Base-by-base conservation (phyloP, 2,329 filamentous ascomycete genomes). In the Juglanconis sp. region DNA sequence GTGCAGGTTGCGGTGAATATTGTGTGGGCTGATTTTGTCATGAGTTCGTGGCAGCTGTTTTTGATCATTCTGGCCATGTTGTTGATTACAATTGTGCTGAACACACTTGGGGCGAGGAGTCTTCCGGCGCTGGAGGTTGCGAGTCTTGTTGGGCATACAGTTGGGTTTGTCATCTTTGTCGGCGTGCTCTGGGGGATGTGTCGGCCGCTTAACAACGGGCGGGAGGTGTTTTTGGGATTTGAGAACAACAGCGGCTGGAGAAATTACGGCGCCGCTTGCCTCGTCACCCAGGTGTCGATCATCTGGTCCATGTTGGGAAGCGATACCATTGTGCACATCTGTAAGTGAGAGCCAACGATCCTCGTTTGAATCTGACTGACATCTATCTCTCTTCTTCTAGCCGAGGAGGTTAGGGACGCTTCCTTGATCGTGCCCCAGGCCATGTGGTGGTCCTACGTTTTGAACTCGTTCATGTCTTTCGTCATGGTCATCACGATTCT, bases 291-390 rank as follows among this genome's bases (percentile, higher is more conserved):
- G 49, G 60, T 60, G 7, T 42, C 56, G 1, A 62, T 62, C 13
- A 56, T 62, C 9, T 62, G 60, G 60, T 62, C 60, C 9, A 62
- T 62, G 60, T 34, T 62, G 48, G 60, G 60, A 31, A 56, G 52
- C 30, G 60, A 62, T 24, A 62, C 60, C 1, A 62, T 62, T 11
- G 60, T 62, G 31, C 60, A 62, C 24, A 62, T 62, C 11, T 49
- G 60, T 60, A 24, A 53, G 60, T 60, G 5, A 4, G 7, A 9
- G 6, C 24, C 10, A n/a, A 34, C 52, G 9, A 17, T 10, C 10
- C 9, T 24, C 2, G 8, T 3, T 31, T 6, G 1, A 6, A 2
- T 24, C 9, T 24, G 24, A 13, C 11, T 54, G 15, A 9, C 0
- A 15, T 1, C 7, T 4, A 4, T 3, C 7, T 4, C 34, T 24